Evolutionary conservation across 2,329 filamentous ascomycete genomes (phyloP), one percentile per base, ranked within the genome.

Genomic region (Nothopassalora personata): DNA sequence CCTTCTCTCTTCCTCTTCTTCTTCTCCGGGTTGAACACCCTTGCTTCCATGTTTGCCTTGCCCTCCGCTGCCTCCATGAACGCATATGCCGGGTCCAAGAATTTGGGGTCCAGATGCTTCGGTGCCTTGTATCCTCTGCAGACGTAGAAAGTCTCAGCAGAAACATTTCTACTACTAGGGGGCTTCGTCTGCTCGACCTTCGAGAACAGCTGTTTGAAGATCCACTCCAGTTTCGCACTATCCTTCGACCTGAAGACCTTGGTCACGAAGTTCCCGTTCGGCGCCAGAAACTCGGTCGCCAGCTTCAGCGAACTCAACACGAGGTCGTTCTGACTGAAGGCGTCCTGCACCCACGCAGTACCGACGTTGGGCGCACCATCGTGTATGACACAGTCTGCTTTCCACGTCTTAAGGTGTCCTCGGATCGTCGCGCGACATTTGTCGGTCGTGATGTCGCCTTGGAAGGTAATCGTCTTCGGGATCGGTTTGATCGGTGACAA

Each of bases 131-230:
- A 99, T 19, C 93, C 94, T 66, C 88, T 86, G 76, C 93, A 97
- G 34, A 99, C 94, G 64, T 97, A 93, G 79, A 99, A 99, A 45
- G 97, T 97, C 80, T 99, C 94, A 65, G 94, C 94, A 7, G 91
- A 97, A 54, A 99, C 93, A 70, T 96, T 97, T 79, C 94, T 84
- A 8, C 91, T 96, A 0, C 91, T 96, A 0, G 94, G 94, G 3
- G 94, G 94, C 75, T 99, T 99, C 5, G 94, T 99, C 52, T 95
- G 93, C 73, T 99, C 93, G 64, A 99, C 94, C 66, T 94, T 95
- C 51, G 83, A 83, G 78, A 99, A 99, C 0, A 99, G 82, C 74
- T 99, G 94, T 73, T 96, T 96, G 79, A 97, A 91, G 34, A 97
- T 92, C 94, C 94, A 99, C 52, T 97, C 82, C 49, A 99, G 77